Evolutionary conservation across 305 asterid species (phyloP).

Genomic region (Nicotiana rustica): DNA sequence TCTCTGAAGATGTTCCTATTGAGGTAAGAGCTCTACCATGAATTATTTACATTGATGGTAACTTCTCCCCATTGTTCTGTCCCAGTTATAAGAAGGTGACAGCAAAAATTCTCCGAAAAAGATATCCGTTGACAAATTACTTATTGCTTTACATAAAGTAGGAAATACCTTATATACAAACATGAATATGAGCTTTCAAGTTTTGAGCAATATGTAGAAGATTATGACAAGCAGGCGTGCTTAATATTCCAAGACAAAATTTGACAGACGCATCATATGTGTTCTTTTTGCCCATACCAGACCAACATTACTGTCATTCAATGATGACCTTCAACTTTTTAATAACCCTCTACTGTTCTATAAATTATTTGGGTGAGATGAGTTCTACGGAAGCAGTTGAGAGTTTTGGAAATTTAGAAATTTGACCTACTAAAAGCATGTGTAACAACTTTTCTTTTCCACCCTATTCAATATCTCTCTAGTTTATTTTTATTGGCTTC

Average conservation of each 20-base stretch:
- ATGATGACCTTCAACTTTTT: neutral
- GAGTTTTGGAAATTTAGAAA: neutral
- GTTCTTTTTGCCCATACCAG: neutral
- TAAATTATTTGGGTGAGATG: neutral
- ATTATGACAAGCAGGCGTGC: too few relatives aligned
- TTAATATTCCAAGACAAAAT: too few relatives aligned
- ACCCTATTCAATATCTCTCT: neutral
- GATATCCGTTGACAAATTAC: neutral
- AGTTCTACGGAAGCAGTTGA: neutral
- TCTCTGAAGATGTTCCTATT: slow-evolving; percentile 86
- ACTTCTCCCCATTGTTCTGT: neutral
- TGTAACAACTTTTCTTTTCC: neutral
- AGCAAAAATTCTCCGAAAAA: neutral
- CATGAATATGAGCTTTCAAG: too few relatives aligned
- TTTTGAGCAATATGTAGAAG: too few relatives aligned
- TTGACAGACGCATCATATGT: neutral
- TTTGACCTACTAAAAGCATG: neutral
- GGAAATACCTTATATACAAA: too few relatives aligned
- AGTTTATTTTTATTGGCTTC: neutral
- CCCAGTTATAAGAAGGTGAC: neutral
- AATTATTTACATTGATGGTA: neutral
- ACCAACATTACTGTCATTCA: neutral
- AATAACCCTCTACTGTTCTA: too few relatives aligned
- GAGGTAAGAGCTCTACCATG: slow-evolving; percentile 60
- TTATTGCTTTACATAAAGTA: neutral